Conservation (phyloP, 2,329 filamentous ascomycete species). For the Xylariaceae sp. region DNA sequence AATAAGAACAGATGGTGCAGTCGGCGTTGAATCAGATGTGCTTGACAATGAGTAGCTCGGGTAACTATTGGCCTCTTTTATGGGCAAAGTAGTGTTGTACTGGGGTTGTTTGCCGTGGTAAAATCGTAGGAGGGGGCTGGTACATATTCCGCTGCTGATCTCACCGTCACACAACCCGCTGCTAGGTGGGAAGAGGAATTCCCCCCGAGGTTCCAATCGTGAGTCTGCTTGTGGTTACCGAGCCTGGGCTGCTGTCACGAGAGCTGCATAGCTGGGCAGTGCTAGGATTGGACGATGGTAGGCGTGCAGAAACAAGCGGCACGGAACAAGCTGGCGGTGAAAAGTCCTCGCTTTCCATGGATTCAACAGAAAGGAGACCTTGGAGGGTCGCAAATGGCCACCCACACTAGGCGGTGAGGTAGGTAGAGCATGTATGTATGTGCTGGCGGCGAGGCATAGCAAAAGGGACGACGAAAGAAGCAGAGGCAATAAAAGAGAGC, state of each 20-base stretch:
- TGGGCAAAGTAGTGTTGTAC: slow-evolving; percentile 1
- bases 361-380: slow-evolving; percentile 8
- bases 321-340: slow-evolving; percentile 18
- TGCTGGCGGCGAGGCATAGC: slow-evolving; percentile 7
- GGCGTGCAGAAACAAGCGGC: slow-evolving; percentile 14
- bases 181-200: slow-evolving; percentile 22
- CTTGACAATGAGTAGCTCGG: slow-evolving; percentile 1
- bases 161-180: slow-evolving; percentile 31
- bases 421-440: slow-evolving; percentile 9
- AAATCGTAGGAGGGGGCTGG: slow-evolving; percentile 20
- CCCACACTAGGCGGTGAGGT: slow-evolving; percentile 19
- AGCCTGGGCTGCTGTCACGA: slow-evolving; percentile 24
- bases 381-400: slow-evolving; percentile 13
- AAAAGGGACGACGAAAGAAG: slow-evolving; percentile 2
- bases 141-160: slow-evolving; percentile 30
- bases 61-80: slow-evolving; percentile 1
- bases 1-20: slow-evolving; percentile 25
- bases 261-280: slow-evolving; percentile 27
- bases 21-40: slow-evolving; percentile 11
- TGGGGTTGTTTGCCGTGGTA: slow-evolving; percentile 16
- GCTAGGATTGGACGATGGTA: slow-evolving; percentile 13
- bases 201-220: slow-evolving; percentile 19
- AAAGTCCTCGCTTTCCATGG: slow-evolving; percentile 13
- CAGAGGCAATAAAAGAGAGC: not conserved
- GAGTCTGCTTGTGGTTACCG: slow-evolving; percentile 24